Conservation (phyloP, 257 asterid species). For the Nyctanthes arbortristis region DNA sequence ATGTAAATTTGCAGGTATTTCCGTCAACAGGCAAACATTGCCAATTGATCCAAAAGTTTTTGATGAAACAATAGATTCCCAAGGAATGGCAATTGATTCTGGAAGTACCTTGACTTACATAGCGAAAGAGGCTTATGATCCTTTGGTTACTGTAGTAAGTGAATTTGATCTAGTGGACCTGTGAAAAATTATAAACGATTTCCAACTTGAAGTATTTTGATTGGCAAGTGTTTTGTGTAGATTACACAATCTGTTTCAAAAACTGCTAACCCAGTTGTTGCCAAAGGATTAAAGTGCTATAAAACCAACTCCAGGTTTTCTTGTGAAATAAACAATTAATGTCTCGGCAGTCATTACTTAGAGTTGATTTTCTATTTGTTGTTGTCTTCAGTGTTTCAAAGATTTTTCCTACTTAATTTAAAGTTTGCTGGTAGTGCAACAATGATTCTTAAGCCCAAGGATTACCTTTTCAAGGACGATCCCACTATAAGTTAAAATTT, state of each 20-base stretch:
- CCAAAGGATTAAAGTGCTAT: conserved; percentile 81
- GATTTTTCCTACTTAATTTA: conserved; percentile 79
- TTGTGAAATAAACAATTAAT: neutral
- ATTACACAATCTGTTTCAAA: no score
- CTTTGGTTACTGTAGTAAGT: conserved; percentile 76
- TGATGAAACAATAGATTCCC: conserved; percentile 59
- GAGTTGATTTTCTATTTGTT: conserved; percentile 3
- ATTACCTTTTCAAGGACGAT: conserved; percentile 94
- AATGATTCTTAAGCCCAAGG: conserved; percentile 79
- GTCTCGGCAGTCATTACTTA: neutral
- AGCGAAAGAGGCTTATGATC: conserved; percentile 83
- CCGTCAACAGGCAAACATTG: conserved; percentile 80
- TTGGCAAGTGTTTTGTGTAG: conserved; percentile 16
- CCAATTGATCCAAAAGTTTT: conserved; percentile 71
- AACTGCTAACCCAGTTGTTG: conserved; percentile 60
- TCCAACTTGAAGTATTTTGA: neutral
- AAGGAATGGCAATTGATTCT: conserved; percentile 95
- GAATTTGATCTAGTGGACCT: neutral
- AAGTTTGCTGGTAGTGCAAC: conserved; percentile 92
- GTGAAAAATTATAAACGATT: neutral
- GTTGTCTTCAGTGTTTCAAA: conserved; percentile 54
- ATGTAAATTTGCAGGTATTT: conserved; percentile 75
- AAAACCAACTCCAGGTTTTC: conserved; percentile 74
- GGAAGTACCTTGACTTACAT: conserved; percentile 96
- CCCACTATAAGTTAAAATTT: conserved; percentile 60